Base-by-base conservation (phyloP, 768 basidiomycete species). In the Leucocoprinus leucothites region DNA sequence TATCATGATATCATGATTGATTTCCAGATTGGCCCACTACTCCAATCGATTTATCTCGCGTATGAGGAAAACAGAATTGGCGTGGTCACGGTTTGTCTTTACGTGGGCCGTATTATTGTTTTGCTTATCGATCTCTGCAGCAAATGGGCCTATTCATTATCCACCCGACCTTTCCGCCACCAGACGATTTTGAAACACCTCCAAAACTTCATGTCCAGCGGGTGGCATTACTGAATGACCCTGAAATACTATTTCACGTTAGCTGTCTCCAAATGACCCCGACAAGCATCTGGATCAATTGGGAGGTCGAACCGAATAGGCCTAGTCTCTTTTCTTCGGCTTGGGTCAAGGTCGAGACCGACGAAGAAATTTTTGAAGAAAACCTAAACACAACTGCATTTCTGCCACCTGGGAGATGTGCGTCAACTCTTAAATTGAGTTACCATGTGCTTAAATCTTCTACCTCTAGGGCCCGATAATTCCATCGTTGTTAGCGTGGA, bases 191-290 rank as follows among this genome's bases (percentile, higher is more conserved):
- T 21, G 35, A 43, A 16, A 48, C 48, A 34, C 60, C 54, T 41
- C 53, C 47, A 18, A 18, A 47, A 24, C 60, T 44, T 3, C 31
- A 57, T 18, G 40, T 61, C 8, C 58, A 57, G 16, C 48, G 60
- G 13, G 51, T 60, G 1, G 28, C 57, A 16, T 69, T 67, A 3
- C 65, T 60, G 45, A 69, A 76, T 48, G 61, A 73, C 41, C 62
- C 64, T 0, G 48, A 60, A 1, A 61, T 59, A 46, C 63, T 79
- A 24, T 53, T 36, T 16, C 58, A 56, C 52, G 62, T 82, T n/a
- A 73, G 74, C 22, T 85, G 82, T 60, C 71, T 84, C 19, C 82
- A 84, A 62, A 73, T 83, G 69, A 79, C 80, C 0, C 75, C 80
- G 24, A 79, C 80, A 0, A 78, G 76, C 0, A 57, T 84, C 11